phyloP scores from a whole-genome alignment of 2,329 filamentous ascomycete genomes.

The Trichoderma semiorbis region DNA sequence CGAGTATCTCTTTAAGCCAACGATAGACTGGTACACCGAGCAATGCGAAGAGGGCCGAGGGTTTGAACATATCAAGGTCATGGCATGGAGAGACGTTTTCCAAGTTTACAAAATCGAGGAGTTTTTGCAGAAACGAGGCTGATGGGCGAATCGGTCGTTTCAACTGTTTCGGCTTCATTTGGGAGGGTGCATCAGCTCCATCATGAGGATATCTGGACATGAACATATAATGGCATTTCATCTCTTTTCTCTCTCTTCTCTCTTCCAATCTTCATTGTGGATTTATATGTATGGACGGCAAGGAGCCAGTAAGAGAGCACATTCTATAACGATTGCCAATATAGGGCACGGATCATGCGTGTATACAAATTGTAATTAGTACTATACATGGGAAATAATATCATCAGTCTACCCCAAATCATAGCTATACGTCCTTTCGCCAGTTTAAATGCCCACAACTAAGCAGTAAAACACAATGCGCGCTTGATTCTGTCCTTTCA shows the following conservation, averaged over 20 bases:
- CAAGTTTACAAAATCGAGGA: conserved; percentile 16
- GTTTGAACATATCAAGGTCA: conserved; percentile 48
- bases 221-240: neutral
- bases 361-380: neutral
- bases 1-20: conserved; percentile 44
- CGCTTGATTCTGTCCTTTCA: conserved; percentile 16
- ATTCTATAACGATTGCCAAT: neutral
- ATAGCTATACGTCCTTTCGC: neutral
- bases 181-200: neutral
- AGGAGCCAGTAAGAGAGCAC: neutral
- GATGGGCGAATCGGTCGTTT: conserved; percentile 15
- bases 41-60: conserved; percentile 46
- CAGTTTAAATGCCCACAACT: neutral
- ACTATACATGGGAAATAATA: neutral
- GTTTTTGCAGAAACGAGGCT: conserved; percentile 22
- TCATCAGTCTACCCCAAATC: neutral
- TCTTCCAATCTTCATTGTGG: neutral
- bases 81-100: conserved; percentile 42
- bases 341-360: neutral
- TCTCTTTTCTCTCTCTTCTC: neutral
- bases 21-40: conserved; percentile 50
- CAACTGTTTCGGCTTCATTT: neutral
- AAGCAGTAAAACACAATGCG: neutral
- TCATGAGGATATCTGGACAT: neutral
- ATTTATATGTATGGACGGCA: neutral